Evolutionary conservation across 257 asterid genomes (phyloP).

Genomic region (Salvia miltiorrhiza): DNA sequence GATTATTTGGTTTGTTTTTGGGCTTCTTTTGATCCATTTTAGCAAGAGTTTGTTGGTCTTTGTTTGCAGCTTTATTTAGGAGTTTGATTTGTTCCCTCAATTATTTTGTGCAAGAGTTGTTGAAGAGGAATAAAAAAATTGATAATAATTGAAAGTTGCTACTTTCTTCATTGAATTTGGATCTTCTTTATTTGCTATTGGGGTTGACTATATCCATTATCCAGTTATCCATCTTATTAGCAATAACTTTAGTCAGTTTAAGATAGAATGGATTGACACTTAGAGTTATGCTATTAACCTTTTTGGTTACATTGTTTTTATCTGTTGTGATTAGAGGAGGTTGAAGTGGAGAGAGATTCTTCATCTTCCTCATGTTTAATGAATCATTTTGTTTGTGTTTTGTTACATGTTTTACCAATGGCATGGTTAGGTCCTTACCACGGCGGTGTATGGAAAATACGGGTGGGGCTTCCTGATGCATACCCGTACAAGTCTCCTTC

Average conservation of each 20-base stretch:
- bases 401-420: slow-evolving; percentile 20
- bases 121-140: background rate
- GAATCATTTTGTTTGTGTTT: background rate
- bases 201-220: slow-evolving; percentile 13
- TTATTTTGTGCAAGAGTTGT: slow-evolving; percentile 2
- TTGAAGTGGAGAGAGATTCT: background rate
- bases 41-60: too few relatives aligned
- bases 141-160: background rate
- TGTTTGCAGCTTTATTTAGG: background rate
- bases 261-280: slow-evolving; percentile 7
- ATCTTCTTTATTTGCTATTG: background rate
- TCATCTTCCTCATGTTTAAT: background rate
- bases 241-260: background rate
- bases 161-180: slow-evolving; percentile 1
- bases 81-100: background rate
- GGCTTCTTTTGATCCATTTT: slow-evolving; percentile 15
- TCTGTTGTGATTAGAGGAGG: background rate
- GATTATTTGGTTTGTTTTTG: slow-evolving; percentile 4
- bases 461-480: slow-evolving; percentile 96
- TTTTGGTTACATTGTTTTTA: background rate
- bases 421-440: slow-evolving; percentile 73
- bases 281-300: background rate
- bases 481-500: slow-evolving; percentile 98
- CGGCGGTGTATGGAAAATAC: slow-evolving; percentile 93
- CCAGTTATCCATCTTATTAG: background rate